These are phyloP conservation scores for Sisymbrium altissimum DNA, from an alignment of 345 rosid genomes.

Conservation along the genomic window DNA sequence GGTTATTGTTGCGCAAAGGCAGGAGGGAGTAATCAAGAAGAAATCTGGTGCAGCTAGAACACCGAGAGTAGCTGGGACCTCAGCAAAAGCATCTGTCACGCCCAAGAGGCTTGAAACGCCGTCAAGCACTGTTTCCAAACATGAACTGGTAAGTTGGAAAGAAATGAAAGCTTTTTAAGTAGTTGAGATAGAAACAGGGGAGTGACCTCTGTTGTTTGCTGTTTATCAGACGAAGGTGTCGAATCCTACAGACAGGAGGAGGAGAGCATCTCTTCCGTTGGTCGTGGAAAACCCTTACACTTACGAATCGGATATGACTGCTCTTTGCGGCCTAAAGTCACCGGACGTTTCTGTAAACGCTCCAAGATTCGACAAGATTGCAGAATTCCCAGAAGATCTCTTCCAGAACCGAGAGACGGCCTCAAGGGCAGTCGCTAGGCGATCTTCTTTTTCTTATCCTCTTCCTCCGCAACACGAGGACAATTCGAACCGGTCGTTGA, in stretches of 20 bases:
- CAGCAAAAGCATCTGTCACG: slow-evolving; percentile 36
- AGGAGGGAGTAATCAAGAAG: slow-evolving; percentile 23
- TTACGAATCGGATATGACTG: slow-evolving; percentile 29
- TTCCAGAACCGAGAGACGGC: slow-evolving; percentile 36
- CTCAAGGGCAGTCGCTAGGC: slow-evolving; percentile 45
- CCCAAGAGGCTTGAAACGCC: slow-evolving; percentile 43
- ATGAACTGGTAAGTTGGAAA: slow-evolving; percentile 29
- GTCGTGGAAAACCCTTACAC: slow-evolving; percentile 38
- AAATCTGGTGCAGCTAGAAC: slow-evolving; percentile 38
- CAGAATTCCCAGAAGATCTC: slow-evolving; percentile 66
- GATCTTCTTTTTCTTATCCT: slow-evolving; percentile 28
- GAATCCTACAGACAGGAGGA: slow-evolving; percentile 39
- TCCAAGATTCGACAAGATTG: slow-evolving; percentile 86
- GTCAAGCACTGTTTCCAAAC: slow-evolving; percentile 45
- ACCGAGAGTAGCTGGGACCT: slow-evolving; percentile 38
- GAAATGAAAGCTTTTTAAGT: not conserved
- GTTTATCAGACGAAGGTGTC: slow-evolving; percentile 45
- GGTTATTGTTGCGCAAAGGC: slow-evolving; percentile 30
- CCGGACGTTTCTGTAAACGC: slow-evolving; percentile 84
- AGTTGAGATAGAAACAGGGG: not conserved
- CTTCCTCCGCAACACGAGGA: not conserved
- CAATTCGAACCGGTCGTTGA: slow-evolving; percentile 48
- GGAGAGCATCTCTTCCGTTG: slow-evolving; percentile 77
- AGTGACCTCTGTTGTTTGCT: slow-evolving; percentile 7
- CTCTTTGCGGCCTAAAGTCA: slow-evolving; percentile 43